A percentile compares a stretch with the other conserved stretches of the same genome.
phyloP scores from a whole-genome alignment of 495 filamentous ascomycete species.

The Talaromyces borbonicus region DNA sequence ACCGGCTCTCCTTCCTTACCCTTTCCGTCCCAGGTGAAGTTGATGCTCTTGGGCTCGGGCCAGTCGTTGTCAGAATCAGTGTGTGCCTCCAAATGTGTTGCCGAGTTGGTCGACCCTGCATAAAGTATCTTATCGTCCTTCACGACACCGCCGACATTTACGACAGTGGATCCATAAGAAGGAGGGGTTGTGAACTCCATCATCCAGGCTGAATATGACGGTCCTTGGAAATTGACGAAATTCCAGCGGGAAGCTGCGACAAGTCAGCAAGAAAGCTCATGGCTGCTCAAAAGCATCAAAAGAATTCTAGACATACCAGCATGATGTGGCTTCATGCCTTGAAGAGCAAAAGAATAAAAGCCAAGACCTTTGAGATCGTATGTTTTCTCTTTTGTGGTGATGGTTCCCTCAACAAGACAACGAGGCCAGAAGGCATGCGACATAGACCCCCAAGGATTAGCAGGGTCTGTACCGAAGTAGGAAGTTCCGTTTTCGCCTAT shows the following conservation, averaged over 20 bases:
- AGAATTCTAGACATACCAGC: constrained; percentile 45
- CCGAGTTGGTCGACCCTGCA: constrained; percentile 53
- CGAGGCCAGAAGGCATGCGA: constrained; percentile 88
- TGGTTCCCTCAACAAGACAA: constrained; percentile 66
- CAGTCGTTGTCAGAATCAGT: constrained; percentile 73
- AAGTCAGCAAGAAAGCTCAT: constrained; percentile 11
- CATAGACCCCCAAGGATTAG: constrained; percentile 86
- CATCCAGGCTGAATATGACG: constrained; percentile 74
- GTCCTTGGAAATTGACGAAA: constrained; percentile 83
- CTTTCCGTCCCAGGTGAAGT: constrained; percentile 70
- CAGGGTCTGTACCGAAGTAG: constrained; percentile 72
- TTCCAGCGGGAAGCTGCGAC: constrained; percentile 76
- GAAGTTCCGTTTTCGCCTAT: constrained; percentile 80
- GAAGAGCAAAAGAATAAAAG: constrained; percentile 71
- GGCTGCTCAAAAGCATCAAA: neutral
- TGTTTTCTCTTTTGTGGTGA: constrained; percentile 75
- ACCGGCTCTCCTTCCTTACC: constrained; percentile 65
- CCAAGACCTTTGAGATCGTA: constrained; percentile 72
- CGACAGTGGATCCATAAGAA: constrained; percentile 82
- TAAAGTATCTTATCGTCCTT: constrained; percentile 72
- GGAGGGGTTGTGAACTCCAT: constrained; percentile 97
- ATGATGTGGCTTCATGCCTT: constrained; percentile 99
- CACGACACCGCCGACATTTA: constrained; percentile 73
- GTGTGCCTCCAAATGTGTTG: constrained; percentile 55
- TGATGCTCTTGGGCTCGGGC: constrained; percentile 71